Evolutionary conservation across 116 monocot genomes (phyloP).

Genomic region (Papilionanthe hybrid): DNA sequence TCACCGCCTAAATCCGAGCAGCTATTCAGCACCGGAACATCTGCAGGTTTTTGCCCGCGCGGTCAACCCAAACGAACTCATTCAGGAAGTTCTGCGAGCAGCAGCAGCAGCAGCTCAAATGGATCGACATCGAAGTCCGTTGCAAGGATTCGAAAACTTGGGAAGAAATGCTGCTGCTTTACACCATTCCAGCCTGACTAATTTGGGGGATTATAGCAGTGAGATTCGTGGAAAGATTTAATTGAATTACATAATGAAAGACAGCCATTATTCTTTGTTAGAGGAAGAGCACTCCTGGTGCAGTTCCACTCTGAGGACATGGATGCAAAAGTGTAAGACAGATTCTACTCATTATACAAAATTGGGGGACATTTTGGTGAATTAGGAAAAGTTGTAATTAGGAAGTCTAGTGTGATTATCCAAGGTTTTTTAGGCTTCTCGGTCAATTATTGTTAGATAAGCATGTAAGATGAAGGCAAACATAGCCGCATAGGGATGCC

Average conservation of each 20-base stretch:
- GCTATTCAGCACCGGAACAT: neutral
- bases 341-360: too few relatives aligned
- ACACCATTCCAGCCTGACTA: slow-evolving; percentile 14
- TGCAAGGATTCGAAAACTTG: slow-evolving; percentile 31
- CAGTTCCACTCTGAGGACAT: neutral
- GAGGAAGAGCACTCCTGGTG: neutral
- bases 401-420: too few relatives aligned
- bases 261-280: too few relatives aligned
- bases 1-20: neutral
- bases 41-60: slow-evolving; percentile 2
- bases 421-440: too few relatives aligned
- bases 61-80: slow-evolving; percentile 18
- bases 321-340: too few relatives aligned
- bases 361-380: too few relatives aligned
- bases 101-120: slow-evolving; percentile 18
- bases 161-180: slow-evolving; percentile 65
- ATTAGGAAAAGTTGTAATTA: too few relatives aligned
- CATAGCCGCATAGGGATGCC: too few relatives aligned
- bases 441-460: too few relatives aligned
- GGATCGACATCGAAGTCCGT: slow-evolving; percentile 17
- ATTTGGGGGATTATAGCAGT: neutral
- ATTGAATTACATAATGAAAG: neutral
- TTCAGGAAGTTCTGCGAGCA: slow-evolving; percentile 20
- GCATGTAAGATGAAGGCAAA: too few relatives aligned
- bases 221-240: neutral